These are phyloP conservation scores for Saccharum hybrid DNA, from an alignment of 202 grass and related monocot genomes.

Conservation along the genomic window DNA sequence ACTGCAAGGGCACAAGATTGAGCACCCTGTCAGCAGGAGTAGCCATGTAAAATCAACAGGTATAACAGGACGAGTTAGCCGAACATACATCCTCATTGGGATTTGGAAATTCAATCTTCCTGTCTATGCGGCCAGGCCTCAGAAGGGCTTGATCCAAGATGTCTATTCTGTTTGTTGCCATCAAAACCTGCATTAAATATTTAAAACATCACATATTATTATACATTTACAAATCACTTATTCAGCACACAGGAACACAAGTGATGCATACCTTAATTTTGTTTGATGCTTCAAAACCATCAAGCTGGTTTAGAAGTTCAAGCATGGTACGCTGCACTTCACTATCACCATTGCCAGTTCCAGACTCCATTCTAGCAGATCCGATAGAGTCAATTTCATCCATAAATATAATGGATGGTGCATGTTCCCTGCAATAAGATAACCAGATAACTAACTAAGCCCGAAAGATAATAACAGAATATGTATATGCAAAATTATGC, in stretches of 20 bases:
- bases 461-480: background rate
- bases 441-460: background rate
- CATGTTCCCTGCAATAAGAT: slow-evolving; percentile 76
- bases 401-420: slow-evolving; percentile 99
- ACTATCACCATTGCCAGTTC: slow-evolving; percentile 80
- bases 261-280: slow-evolving; percentile 62
- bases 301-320: slow-evolving; percentile 98
- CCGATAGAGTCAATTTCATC: slow-evolving; percentile 99
- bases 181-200: slow-evolving; percentile 52
- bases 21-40: background rate
- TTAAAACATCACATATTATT: background rate
- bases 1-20: slow-evolving; percentile 45
- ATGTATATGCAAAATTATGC: background rate
- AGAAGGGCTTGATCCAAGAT: slow-evolving; percentile 84
- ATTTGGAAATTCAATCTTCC: slow-evolving; percentile 90
- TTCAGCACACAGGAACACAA: background rate
- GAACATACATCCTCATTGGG: slow-evolving; percentile 53
- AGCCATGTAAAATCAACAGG: background rate
- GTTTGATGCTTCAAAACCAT: slow-evolving; percentile 98
- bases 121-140: slow-evolving; percentile 82
- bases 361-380: slow-evolving; percentile 89
- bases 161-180: slow-evolving; percentile 80
- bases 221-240: background rate
- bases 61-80: background rate
- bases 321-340: slow-evolving; percentile 99